Conservation (phyloP, 1,284 basidiomycete species). For the Cutaneotrichosporon dermatis region DNA sequence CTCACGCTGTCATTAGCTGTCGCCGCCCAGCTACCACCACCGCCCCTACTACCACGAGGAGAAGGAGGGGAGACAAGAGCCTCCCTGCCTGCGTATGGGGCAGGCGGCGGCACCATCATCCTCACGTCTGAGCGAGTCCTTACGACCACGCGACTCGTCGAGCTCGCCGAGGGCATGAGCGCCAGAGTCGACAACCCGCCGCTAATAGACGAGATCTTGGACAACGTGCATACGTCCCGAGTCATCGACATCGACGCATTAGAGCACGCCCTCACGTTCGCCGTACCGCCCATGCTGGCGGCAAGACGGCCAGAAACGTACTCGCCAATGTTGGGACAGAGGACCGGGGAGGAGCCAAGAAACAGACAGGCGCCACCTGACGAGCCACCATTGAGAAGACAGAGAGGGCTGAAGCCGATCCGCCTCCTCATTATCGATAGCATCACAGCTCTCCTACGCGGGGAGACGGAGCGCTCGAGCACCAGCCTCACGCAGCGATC, state of each 20-base stretch:
- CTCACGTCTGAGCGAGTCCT: conserved; percentile 69
- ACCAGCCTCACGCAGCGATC: conserved; percentile 65
- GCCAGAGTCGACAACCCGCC: conserved; percentile 4
- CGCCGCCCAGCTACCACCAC: conserved; percentile 62
- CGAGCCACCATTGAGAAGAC: neutral
- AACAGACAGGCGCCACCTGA: too few relatives aligned
- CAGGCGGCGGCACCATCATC: conserved; percentile 57
- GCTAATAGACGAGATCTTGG: conserved; percentile 48
- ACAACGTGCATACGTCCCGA: conserved; percentile 63
- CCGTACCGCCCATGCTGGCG: conserved; percentile 60
- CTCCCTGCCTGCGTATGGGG: conserved; percentile 39
- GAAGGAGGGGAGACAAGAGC: neutral
- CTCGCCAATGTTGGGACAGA: conserved; percentile 4
- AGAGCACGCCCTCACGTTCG: conserved; percentile 61
- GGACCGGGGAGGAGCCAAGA: neutral
- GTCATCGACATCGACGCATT: conserved; percentile 60
- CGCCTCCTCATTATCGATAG: conserved; percentile 73
- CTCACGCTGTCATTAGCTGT: conserved; percentile 73
- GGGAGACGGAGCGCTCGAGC: conserved; percentile 25
- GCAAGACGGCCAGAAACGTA: neutral
- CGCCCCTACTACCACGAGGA: neutral
- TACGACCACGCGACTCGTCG: conserved; percentile 60
- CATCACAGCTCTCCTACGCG: conserved; percentile 71
- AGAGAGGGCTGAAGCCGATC: conserved; percentile 27
- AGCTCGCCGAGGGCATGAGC: conserved; percentile 37